Evolutionary conservation across 1,284 basidiomycete genomes (phyloP).

Genomic region (Cutaneotrichosporon daszewskae): DNA sequence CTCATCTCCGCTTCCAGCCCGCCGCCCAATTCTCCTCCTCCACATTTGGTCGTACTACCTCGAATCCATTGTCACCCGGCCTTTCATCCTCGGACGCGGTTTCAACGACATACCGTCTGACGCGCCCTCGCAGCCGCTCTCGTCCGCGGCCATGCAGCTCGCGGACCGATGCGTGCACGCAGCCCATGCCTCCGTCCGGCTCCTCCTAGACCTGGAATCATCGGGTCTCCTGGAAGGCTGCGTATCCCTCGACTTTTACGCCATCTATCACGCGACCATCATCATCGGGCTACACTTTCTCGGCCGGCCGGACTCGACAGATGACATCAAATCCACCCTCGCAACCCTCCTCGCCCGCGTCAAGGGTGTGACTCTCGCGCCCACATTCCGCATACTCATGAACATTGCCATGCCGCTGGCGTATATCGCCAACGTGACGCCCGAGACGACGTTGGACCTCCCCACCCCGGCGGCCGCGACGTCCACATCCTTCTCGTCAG

Average conservation of each 20-base stretch:
- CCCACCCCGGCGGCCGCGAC: too few relatives aligned
- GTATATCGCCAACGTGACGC: conserved; percentile 13
- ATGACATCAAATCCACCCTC: not conserved
- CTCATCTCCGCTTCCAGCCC: too few relatives aligned
- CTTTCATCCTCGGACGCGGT: conserved; percentile 15
- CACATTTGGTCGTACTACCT: conserved; percentile 15
- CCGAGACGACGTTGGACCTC: conserved; percentile 4
- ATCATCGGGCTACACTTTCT: conserved; percentile 17
- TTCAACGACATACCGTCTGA: too few relatives aligned
- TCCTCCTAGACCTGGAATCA: too few relatives aligned
- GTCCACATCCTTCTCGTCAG: too few relatives aligned
- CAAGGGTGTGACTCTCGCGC: conserved; percentile 11
- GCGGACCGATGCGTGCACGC: too few relatives aligned
- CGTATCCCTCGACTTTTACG: conserved; percentile 20
- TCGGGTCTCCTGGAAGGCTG: conserved; percentile 8
- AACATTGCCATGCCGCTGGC: conserved; percentile 20
- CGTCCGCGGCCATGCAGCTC: too few relatives aligned
- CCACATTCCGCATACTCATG: conserved; percentile 20
- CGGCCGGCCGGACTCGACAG: too few relatives aligned
- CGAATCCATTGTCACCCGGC: conserved; percentile 15
- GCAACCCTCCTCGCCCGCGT: conserved; percentile 5
- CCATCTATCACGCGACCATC: conserved; percentile 19
- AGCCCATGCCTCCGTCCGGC: too few relatives aligned
- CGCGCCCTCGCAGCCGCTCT: too few relatives aligned
- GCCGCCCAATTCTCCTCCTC: conserved; percentile 12